Percentiles rank a stretch among this genome's conserved stretches.
These are phyloP conservation scores for Microthyrium microscopicum DNA, from an alignment of 2,329 filamentous ascomycete genomes.

Conservation along the genomic window DNA sequence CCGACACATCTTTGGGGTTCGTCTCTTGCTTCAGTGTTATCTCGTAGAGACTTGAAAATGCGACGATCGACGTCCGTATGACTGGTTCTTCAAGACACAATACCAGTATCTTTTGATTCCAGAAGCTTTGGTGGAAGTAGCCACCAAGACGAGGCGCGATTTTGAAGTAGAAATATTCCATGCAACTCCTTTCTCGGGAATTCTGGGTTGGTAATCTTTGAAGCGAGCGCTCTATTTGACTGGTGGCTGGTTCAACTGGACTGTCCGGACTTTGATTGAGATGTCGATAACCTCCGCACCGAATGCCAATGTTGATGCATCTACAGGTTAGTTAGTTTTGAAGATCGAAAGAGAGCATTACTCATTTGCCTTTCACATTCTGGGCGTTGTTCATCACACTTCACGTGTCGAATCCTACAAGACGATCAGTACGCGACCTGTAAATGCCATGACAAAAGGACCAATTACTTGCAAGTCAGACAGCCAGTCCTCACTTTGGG, in stretches of 20 bases:
- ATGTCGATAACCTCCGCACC: background rate
- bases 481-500: conserved; percentile 8
- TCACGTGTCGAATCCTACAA: conserved; percentile 7
- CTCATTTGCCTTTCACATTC: background rate
- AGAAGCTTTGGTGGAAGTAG: background rate
- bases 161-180: too few species aligned
- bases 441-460: background rate
- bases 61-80: background rate
- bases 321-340: background rate
- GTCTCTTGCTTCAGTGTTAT: background rate
- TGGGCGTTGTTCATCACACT: conserved; percentile 8
- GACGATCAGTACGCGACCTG: background rate
- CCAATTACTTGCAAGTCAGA: conserved; percentile 6
- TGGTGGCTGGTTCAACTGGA: background rate
- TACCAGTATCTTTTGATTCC: background rate
- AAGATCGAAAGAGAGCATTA: background rate
- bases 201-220: background rate
- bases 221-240: background rate
- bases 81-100: background rate
- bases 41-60: background rate
- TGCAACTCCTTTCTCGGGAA: background rate
- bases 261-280: background rate
- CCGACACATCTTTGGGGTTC: background rate
- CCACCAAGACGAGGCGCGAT: background rate
- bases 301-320: background rate